Evolutionary conservation across 139 green algal genomes (phyloP), one percentile per base, ranked within the genome.

Genomic region (Auxenochlorella pyrenoidosa): DNA sequence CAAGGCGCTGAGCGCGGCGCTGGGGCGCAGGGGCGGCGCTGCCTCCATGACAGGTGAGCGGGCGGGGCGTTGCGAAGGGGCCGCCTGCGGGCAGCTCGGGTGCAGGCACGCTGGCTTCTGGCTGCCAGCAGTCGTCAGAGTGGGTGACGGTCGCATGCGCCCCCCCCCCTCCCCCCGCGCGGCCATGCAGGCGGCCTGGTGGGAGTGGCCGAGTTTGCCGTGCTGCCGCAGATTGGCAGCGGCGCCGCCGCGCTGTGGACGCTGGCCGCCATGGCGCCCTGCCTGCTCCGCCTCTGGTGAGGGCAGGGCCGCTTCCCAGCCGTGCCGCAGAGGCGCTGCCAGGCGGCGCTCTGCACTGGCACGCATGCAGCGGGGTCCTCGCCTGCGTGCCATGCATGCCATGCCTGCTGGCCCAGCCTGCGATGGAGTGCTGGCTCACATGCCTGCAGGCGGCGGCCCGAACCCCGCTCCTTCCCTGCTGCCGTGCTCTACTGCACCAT

Each of bases 161-260:
- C 54, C 15, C 54, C 15, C 16, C 10, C 16, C 15, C 18, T n/a
- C n/a, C n/a, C n/a, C n/a, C n/a, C n/a, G n/a, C n/a, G n/a, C n/a
- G n/a, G n/a, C n/a, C 32, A 8, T 51, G 72, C 84, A 88, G 92
- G 94, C 15, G 97, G 97, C 13, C 79, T 98, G 32, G 97, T 99
- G 28, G 92, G 94, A 0, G 88, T 91, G 32, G 89, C 81, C 13
- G 87, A 91, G 36, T 97, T 97, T 85, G 76, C 82, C 2, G 91
- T 99, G 44, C 95, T 99, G 28, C 97, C 97, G 0, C 86, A 97
- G 73, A 72, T 98, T 0, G 79, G 73, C 24, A 92, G 94, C 24
- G 40, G 60, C 0, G 82, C 83, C 22, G 89, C 94, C 0, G 68
- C 92, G 0, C 30, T 89, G 10, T 60, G 95, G 15, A 89, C 94